Conservation (phyloP, 2,329 filamentous ascomycete species). For the Aspergillus ochraceoroseus region DNA sequence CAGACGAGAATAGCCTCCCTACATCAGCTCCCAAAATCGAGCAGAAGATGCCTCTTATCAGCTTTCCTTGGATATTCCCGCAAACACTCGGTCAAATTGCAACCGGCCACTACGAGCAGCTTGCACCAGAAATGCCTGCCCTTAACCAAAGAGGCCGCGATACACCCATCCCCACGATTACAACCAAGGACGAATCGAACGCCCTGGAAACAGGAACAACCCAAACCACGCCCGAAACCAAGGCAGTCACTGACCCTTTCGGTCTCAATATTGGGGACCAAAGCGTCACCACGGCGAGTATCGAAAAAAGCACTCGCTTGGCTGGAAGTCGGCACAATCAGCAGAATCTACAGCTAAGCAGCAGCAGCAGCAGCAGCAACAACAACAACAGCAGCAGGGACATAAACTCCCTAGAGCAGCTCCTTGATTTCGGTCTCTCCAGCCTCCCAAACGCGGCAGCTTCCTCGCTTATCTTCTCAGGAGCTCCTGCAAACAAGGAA, state of each 20-base stretch:
- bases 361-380: no score
- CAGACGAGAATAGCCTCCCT: slow-evolving; percentile 13
- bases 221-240: no score
- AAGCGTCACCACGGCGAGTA: no score
- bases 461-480: neutral
- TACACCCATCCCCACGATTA: no score
- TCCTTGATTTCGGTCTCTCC: slow-evolving; percentile 22
- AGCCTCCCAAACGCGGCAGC: slow-evolving; percentile 1
- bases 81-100: slow-evolving; percentile 67
- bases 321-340: no score
- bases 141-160: neutral
- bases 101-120: slow-evolving; percentile 36
- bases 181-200: no score
- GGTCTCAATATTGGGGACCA: no score
- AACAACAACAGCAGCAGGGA: neutral
- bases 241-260: no score
- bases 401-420: slow-evolving; percentile 18
- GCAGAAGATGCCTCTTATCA: slow-evolving; percentile 76
- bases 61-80: slow-evolving; percentile 88
- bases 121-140: slow-evolving; percentile 11
- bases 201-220: no score
- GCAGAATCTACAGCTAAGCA: no score
- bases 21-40: slow-evolving; percentile 16
- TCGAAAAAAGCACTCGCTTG: no score
- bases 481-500: neutral